Base-by-base conservation (phyloP, 805 yeast species). In the Pichia manshurica region DNA sequence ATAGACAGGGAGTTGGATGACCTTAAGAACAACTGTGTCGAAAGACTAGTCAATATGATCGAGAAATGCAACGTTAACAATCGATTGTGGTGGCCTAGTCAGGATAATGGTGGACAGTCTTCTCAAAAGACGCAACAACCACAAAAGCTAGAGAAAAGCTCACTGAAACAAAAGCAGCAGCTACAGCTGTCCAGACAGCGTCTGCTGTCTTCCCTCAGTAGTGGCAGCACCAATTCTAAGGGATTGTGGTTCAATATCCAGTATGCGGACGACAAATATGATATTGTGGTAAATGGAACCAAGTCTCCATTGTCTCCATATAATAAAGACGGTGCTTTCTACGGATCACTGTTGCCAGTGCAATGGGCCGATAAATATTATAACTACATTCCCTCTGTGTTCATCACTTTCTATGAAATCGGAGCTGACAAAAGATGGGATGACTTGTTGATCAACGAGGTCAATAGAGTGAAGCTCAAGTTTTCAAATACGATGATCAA, bases 331-430 rank as follows among this genome's bases (percentile, higher is more conserved):
- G 66, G 75, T 0, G 55, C 59, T 1, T 70, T 60, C 51, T 75
- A 77, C 1, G 63, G 69, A 32, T 71, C 73, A 0, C 53, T 78
- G 1, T 56, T 78, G 28, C 67, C 74, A 2, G 53, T 58, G 1
- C 64, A 73, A 22, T 82, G 87, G 87, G 49, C 79, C 13, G 67
- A 70, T 32, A 80, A 78, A 55, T 77, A 80, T 55, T 63, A 65
- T 23, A 64, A 69, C n/a, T 47, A 64, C 3, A 37, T 68, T n/a
- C 86, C 87, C 0, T 54, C 74, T 1, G 71, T 74, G 0, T 69
- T 72, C 37, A 62, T 81, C 2, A 58, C 74, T 2, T 69, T 78
- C 33, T 70, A 71, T 53, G 71, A 72, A 42, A 50, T 76, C 13
- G 58, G 57, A 17, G 63, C 36, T 4, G 45, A 46, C 39, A 55